Base-by-base conservation (phyloP, 768 basidiomycete species). In the Lactarius pseudohatsudake region DNA sequence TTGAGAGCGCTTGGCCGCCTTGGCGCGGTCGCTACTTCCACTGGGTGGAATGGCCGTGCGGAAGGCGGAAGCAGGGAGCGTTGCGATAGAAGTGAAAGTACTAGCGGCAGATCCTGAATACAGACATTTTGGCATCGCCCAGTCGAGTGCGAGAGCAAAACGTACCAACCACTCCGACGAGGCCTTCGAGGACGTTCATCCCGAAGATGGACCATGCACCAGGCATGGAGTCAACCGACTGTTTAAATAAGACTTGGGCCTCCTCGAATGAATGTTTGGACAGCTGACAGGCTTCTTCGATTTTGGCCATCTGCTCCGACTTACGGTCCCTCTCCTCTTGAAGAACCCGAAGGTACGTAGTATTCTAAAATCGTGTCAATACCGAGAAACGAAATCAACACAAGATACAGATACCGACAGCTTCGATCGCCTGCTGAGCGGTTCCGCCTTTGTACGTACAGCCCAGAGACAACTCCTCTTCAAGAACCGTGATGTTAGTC, bases 161-260 rank as follows among this genome's bases (percentile, higher is more conserved):
- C 57, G n/a, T 22, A 58, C 57, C 36, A 22, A 58, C 57, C 5
- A 58, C 57, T n/a, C 55, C 55, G 18, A 57, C 55, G 20, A 57
- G 28, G n/a, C 57, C 57, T 36, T 58, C 57, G 20, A 58, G 57
- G n/a, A 26, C 36, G 26, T 58, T 58, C 57, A 58, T 58, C 16
- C 57, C 57, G 13, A 58, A 36, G 34, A 58, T 40, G 15, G 30
- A 26, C 57, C 57, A 58, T 34, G 57, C 16, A 40, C 57, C n/a
- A 8, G 57, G 57, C 57, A 58, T 58, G n/a, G 57, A 40, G 13
- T 58, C 34, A n/a, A 58, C 15, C 32, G 30, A 58, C 10, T 40
- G 16, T 40, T 40, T 58, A 22, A 38, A 58, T 18, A 38, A 18
- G 57, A 15, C 38, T 40, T 58, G 36, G 18, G 36, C 57, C 7